Base-by-base conservation (phyloP, 2,329 filamentous ascomycete species). In the Chaetomium strumarium region DNA sequence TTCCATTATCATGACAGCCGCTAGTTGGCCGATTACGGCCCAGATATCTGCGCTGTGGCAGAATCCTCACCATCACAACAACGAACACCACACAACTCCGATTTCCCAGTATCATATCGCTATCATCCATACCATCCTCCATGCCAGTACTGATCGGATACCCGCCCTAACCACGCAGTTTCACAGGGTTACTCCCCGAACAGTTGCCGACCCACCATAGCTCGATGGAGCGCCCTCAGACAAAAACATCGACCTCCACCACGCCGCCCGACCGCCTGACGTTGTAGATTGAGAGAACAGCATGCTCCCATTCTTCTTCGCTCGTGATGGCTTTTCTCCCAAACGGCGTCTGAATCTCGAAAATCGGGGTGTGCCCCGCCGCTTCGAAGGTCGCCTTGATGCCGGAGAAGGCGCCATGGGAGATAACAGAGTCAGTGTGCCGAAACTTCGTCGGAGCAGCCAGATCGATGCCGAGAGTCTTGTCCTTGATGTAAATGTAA, bases 221-320 rank as follows among this genome's bases (percentile, higher is more conserved):
- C 24, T 24, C 7, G 24, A 24, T 24, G n/a, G 14, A 19, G 4
- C 24, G 12, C 9, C 20, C 39, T 60, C 51, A 61, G 9, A 58
- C 53, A 19, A 53, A 51, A 9, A 60, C 43, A 20, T 60, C 55
- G 12, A 61, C 55, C 20, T 58, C 55, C 2, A 60, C 58, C 34
- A 57, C 51, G 5, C 55, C 55, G 5, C 53, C 54, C 20, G 49
- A 40, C 3, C 51, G 40, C 20, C 55, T 45, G 29, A 37, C 31
- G 9, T 59, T 58, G 45, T 61, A 62, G n/a, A 60, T 48, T 19
- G 20, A n/a, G 13, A 57, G 34, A 2, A 62, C 58, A n/a, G 57
- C 60, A 3, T 20, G 12, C 4, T 60, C 58, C 60, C 60, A 62
- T 7, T 58, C 54, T 1, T 31, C 49, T 20, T 53, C 51, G 47